Evolutionary conservation across 2,329 filamentous ascomycete species (phyloP), one percentile per base, ranked within the genome.

Genomic region (Trichophyton mentagrophytes): DNA sequence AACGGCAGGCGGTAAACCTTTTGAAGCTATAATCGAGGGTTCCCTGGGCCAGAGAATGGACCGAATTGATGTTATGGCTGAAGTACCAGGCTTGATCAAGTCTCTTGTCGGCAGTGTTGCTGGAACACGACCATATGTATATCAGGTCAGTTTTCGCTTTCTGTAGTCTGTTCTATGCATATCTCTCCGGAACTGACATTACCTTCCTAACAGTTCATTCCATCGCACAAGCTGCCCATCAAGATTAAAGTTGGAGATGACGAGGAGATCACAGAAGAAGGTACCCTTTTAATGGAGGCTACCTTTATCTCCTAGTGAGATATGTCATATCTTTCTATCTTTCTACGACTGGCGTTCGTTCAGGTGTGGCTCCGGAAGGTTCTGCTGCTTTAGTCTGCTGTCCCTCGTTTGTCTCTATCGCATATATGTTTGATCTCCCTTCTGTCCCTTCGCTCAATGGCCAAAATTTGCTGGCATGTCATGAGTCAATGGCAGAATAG

Each of bases 91-190:
- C 33, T 95, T 99, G 69, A 86, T 99, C 73, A 99, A 99, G 83
- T 85, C 85, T 67, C 90, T 99, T 71, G 90, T 95, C 27, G 89
- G 89, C 49, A 86, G 83, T 65, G 89, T 92, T 11, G 90, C 87
- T 2, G 93, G 93, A 64, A 95, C 93, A 30, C 93, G 90, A 79
- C 93, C 93, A 3, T 99, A 96, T 74, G 97, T 99, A 68, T 99
- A 96, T 77, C 93, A 95, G 81, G 89, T 91, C 74, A 66, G 80
- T 72, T 40, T 17, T 20, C 5, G 20, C 17, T 8, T 38, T 38
- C 33, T 13, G 33, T 11, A 13, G 11, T 47, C 42, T 20, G 25
- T 44, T n/a, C 15, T 15, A 38, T 42, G 13, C n/a, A 27, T n/a
- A 4, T 55, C 44, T 36, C 6, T 33, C 9, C 13, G 15, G 49